Percentiles rank a stretch among this genome's conserved stretches.
Evolutionary conservation across 2,329 filamentous ascomycete species (phyloP).

Genomic region (Fusarium sp.): DNA sequence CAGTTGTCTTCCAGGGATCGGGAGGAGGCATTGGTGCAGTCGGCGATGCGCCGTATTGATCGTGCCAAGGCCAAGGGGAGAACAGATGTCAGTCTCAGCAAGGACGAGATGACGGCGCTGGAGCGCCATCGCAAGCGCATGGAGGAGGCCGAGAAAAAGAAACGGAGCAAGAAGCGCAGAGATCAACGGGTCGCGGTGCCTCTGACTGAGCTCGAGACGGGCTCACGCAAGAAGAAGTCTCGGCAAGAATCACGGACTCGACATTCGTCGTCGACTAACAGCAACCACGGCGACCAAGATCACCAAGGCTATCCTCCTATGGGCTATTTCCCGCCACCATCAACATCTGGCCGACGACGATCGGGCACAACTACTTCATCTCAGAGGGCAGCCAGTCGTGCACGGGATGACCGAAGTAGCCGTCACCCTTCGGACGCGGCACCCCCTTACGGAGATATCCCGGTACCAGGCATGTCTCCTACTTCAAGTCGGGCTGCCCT

Average conservation of each 20-base stretch:
- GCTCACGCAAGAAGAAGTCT: conserved; percentile 53
- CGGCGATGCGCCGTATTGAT: conserved; percentile 83
- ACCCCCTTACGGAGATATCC: conserved; percentile 50
- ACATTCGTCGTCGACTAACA: conserved; percentile 51
- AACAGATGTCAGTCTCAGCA: conserved; percentile 82
- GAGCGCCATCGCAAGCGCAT: conserved; percentile 75
- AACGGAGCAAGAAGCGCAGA: conserved; percentile 54
- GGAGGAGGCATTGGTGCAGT: conserved; percentile 82
- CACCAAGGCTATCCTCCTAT: conserved; percentile 58
- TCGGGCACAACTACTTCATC: conserved; percentile 59
- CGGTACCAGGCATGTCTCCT: conserved; percentile 35
- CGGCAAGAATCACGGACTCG: conserved; percentile 53
- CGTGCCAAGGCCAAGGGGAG: conserved; percentile 81
- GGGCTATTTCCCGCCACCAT: conserved; percentile 65
- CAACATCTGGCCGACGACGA: conserved; percentile 55
- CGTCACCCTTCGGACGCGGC: conserved; percentile 61
- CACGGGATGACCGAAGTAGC: conserved; percentile 50
- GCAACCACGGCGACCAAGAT: conserved; percentile 52
- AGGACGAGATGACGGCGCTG: conserved; percentile 84
- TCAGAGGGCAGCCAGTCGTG: conserved; percentile 50
- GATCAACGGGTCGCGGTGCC: conserved; percentile 66
- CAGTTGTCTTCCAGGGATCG: conserved; percentile 70
- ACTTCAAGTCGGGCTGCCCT: conserved; percentile 44
- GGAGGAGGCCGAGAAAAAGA: conserved; percentile 55
- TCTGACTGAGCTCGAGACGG: conserved; percentile 62